Evolutionary conservation across 2,329 filamentous ascomycete species (phyloP), one percentile per base, ranked within the genome.

Genomic region (Diplocarpon mali): DNA sequence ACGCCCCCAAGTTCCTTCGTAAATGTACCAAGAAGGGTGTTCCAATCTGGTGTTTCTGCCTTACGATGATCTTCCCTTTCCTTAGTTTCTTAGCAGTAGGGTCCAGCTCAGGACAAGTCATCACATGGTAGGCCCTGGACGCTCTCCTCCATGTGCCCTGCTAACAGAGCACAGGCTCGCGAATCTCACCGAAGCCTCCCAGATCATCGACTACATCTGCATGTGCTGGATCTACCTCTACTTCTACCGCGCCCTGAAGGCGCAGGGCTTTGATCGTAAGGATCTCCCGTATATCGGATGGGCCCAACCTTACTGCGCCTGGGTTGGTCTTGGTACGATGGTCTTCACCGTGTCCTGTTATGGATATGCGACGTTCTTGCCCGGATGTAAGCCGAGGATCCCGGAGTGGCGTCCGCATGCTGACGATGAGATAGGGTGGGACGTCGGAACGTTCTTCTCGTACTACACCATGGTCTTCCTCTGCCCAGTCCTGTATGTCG

Each of bases 341-440:
- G 74, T 75, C 32, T 62, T 83, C 53, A 87, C 88, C 75, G 73
- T 78, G 0, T 79, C 85, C 51, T 74, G 86, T 0, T 76, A 81
- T 11, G 84, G 85, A 0, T 89, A 87, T 49, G 74, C 77, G 0
- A 81, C 87, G 0, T 89, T 89, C 55, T 60, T 89, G 31, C 78
- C 80, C 0, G 72, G 73, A 2, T 54, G 52, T 51, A 42, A 45
- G 52, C 47, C 20, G 1, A 10, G 14, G 16, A 5, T 12, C 13
- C 20, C 10, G 15, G 13, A 13, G 30, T 32, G n/a, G 30, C 11
- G 3, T 12, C 10, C 30, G 30, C 11, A 12, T 32, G 30, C 14
- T 35, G 16, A 16, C 34, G 17, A 20, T 8, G 17, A 17, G 5
- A 2, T 16, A 1, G 70, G 72, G 2, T 90, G 85, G 85, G 78